These are phyloP conservation scores for Chloris gayana DNA, from an alignment of 176 grass and related monocot genomes.

Conservation along the genomic window DNA sequence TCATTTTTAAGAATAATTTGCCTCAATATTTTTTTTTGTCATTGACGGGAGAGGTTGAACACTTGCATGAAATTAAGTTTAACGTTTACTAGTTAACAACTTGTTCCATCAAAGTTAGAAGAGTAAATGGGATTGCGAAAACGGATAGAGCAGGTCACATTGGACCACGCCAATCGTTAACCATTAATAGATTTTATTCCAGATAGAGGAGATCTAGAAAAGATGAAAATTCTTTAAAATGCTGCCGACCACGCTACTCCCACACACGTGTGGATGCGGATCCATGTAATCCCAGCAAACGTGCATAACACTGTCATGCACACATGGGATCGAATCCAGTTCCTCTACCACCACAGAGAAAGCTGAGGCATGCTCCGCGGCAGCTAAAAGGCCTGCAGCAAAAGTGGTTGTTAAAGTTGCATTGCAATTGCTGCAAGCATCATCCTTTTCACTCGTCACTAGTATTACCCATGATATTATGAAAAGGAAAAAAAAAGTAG, in stretches of 20 bases:
- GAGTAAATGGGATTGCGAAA: neutral
- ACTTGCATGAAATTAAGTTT: neutral
- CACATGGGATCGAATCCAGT: slow-evolving; percentile 9
- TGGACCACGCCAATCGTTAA: neutral
- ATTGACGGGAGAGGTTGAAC: neutral
- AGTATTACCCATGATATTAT: neutral
- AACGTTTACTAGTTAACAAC: neutral
- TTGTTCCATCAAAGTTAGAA: too few species aligned
- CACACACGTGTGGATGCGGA: neutral
- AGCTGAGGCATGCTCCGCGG: neutral
- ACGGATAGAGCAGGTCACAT: neutral
- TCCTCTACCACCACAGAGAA: slow-evolving; percentile 5
- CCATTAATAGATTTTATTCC: neutral
- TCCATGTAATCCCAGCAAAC: neutral
- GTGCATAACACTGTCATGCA: slow-evolving; percentile 1
- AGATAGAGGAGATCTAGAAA: neutral
- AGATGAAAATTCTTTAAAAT: neutral
- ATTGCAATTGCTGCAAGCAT: slow-evolving; percentile 27
- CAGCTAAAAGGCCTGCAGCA: neutral
- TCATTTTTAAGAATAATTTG: neutral
- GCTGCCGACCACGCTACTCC: neutral
- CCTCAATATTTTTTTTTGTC: neutral
- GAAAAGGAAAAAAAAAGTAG: too few species aligned
- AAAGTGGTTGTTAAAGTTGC: slow-evolving; percentile 16
- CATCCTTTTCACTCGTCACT: neutral